Conservation (phyloP, 2,329 filamentous ascomycete species). For the Xylariaceae sp. region DNA sequence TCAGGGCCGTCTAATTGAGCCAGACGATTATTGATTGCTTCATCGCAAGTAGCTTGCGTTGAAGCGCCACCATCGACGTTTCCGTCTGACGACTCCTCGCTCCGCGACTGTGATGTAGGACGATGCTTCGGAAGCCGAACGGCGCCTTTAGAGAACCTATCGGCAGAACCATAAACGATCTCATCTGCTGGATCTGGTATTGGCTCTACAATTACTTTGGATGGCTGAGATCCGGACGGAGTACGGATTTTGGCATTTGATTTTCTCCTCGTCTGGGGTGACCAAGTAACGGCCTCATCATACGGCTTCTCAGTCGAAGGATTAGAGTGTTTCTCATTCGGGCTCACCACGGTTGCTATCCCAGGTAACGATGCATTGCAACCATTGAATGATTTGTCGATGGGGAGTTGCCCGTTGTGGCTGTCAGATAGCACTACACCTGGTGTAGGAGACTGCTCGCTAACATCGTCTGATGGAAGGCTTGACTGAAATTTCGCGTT, state of each 20-base stretch:
- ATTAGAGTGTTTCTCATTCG: conserved; percentile 11
- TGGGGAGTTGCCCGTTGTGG: conserved; percentile 1
- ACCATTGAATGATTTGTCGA: conserved; percentile 6
- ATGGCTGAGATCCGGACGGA: conserved; percentile 24
- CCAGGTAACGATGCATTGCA: conserved; percentile 10
- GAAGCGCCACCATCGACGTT: conserved; percentile 13
- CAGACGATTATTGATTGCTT: conserved; percentile 14
- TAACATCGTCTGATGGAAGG: conserved; percentile 17
- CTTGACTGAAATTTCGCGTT: conserved; percentile 25
- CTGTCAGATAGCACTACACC: conserved; percentile 12
- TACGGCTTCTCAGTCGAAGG: conserved; percentile 6
- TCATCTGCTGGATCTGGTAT: conserved; percentile 23
- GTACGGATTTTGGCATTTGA: conserved; percentile 30
- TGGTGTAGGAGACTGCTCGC: conserved; percentile 10
- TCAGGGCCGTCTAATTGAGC: conserved; percentile 24
- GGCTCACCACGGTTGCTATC: conserved; percentile 14
- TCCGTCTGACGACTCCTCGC: conserved; percentile 19
- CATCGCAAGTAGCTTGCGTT: conserved; percentile 11
- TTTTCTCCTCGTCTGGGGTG: conserved; percentile 25
- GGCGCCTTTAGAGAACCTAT: conserved; percentile 24
- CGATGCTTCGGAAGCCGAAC: conserved; percentile 23
- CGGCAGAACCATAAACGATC: conserved; percentile 20
- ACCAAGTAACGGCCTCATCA: conserved; percentile 12
- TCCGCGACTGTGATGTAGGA: conserved; percentile 19
- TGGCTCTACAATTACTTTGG: conserved; percentile 23